A percentile compares a stretch with the other conserved stretches of the same genome.
phyloP scores from a whole-genome alignment of 2,329 filamentous ascomycete species.

The Claviceps spartinae region DNA sequence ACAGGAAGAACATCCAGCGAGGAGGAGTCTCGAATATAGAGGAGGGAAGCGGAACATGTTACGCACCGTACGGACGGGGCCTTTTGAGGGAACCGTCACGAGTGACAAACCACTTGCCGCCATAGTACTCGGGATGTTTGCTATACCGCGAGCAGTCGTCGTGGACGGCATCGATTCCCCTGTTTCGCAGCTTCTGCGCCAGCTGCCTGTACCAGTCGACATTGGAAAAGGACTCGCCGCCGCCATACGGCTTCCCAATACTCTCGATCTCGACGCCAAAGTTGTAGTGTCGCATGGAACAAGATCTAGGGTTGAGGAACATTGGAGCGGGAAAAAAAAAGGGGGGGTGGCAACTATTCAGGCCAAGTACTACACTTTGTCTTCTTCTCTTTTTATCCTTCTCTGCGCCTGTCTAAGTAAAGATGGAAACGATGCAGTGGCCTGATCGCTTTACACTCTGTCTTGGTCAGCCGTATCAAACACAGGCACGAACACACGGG shows the following conservation, averaged over 20 bases:
- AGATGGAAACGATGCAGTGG: not conserved
- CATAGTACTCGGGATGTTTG: conserved; percentile 29
- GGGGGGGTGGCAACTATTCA: not conserved
- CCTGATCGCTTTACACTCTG: not conserved
- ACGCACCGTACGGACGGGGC: conserved; percentile 22
- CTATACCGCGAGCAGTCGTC: conserved; percentile 25
- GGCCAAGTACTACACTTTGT: no score
- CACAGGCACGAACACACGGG: not conserved
- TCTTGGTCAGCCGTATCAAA: not conserved
- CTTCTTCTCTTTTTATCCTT: not conserved
- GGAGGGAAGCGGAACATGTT: not conserved
- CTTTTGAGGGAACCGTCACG: conserved; percentile 25
- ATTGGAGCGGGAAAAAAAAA: not conserved
- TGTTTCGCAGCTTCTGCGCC: conserved; percentile 24
- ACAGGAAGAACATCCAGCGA: no score
- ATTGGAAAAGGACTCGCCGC: conserved; percentile 22
- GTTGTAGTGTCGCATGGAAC: conserved; percentile 20
- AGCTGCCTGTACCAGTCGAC: conserved; percentile 28
- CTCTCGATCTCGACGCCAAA: conserved; percentile 27
- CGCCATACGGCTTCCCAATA: conserved; percentile 23
- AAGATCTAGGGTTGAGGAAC: not conserved
- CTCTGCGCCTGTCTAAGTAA: not conserved
- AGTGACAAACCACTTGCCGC: conserved; percentile 28
- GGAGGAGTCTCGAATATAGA: not conserved
- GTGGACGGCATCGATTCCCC: conserved; percentile 23